Base-by-base conservation (phyloP, 345 rosid genomes). In the Turritis glabra region DNA sequence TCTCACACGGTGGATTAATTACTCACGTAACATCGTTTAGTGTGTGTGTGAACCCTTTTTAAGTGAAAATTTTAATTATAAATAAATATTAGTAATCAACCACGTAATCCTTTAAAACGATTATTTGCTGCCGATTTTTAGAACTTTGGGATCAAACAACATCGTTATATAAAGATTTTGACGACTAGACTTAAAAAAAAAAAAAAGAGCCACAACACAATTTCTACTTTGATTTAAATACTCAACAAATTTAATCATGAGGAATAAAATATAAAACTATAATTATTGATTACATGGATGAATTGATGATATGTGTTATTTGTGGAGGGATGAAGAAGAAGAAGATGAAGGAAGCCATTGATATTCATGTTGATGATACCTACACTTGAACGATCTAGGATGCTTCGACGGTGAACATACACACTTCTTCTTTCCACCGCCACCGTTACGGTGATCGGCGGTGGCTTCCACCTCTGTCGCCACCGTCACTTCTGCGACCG, bases 371-470 rank as follows among this genome's bases (percentile, higher is more conserved):
- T 75, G 90, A 72, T 93, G 97, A 61, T 79, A 78, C 86, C 97
- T 83, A 81, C 95, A 90, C 79, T 88, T 75, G 76, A 92, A 90
- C 7, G 98, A 90, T 21, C 98, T 87, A 0, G 92, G 90, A 55
- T 93, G 98, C 75, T 25, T 80, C 5, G 93, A 84, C 5, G 96
- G 96, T 7, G 96, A 90, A 76, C 96, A 93, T 5, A 85, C 41
- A 29, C 96, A 90, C 75, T 19, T 50, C 85, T 80, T 84, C 56
- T 48, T 74, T 30, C 73, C 62, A 38, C 82, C 64, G 47, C 30
- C 84, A 4, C 73, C 78, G 46, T 40, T 57, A 52, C 57, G 47
- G 8, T 38, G 63, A 73, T 18, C 53, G 5, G 1, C 72, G 63
- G 57, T 41, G 43, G 61, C 14, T 71, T 12, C 55, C 55, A 56